These are phyloP conservation scores for Ceratocystis ficicola DNA, from an alignment of 2,329 filamentous ascomycete species.

Conservation along the genomic window DNA sequence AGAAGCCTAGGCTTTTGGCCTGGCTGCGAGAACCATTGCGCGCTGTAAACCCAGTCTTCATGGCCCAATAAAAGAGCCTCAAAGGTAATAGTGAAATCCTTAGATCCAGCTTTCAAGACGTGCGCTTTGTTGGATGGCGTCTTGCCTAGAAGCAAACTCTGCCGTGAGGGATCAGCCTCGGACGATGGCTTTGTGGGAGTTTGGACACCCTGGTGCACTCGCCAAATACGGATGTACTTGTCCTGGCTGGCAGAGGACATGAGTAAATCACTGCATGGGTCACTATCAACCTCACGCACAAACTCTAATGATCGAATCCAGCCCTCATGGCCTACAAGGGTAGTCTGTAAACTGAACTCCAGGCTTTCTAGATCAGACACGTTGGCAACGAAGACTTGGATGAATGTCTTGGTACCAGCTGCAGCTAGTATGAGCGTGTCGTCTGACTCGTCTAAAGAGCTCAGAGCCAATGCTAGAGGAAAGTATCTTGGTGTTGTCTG, in stretches of 20 bases:
- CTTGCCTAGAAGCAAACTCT: constrained; percentile 51
- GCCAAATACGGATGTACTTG: constrained; percentile 92
- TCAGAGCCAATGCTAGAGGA: constrained; percentile 63
- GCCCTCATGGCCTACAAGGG: constrained; percentile 77
- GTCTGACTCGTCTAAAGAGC: constrained; percentile 40
- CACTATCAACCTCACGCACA: constrained; percentile 36
- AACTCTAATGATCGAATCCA: constrained; percentile 87
- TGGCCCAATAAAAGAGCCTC: constrained; percentile 89
- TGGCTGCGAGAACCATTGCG: constrained; percentile 49
- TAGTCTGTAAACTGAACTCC: constrained; percentile 60
- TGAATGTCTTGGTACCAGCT: constrained; percentile 69
- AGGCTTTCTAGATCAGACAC: constrained; percentile 28
- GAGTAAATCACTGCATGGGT: constrained; percentile 52
- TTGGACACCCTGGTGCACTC: constrained; percentile 59
- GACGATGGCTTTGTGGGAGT: constrained; percentile 43
- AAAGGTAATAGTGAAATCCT: constrained; percentile 72
- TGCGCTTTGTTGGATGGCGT: constrained; percentile 85
- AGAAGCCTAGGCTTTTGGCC: constrained; percentile 55
- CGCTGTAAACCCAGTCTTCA: constrained; percentile 96
- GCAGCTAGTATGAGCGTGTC: constrained; percentile 58
- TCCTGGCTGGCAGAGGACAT: constrained; percentile 93
- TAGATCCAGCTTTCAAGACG: constrained; percentile 48
- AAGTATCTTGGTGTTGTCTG: constrained; percentile 66
- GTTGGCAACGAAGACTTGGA: constrained; percentile 64
- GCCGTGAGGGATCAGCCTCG: constrained; percentile 44